Evolutionary conservation across 495 filamentous ascomycete species (phyloP).

Genomic region (Diplogelasinospora grovesii): DNA sequence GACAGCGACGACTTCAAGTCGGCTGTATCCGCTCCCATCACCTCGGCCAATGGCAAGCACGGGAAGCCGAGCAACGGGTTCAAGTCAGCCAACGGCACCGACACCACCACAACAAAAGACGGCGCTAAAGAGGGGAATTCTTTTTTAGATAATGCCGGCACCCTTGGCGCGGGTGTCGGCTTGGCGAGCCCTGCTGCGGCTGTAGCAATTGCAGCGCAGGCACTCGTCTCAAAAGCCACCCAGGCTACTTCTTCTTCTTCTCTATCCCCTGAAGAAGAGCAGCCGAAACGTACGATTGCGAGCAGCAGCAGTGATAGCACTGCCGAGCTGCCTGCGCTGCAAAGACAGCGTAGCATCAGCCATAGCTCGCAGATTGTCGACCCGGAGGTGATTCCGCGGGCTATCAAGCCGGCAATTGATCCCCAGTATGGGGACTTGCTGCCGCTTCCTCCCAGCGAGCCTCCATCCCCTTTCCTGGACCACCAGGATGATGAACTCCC

Average conservation of each 20-base stretch:
- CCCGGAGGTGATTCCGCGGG: slow-evolving; percentile 39
- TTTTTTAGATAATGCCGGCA: slow-evolving; percentile 61
- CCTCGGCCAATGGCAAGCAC: slow-evolving; percentile 17
- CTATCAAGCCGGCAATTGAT: slow-evolving; percentile 51
- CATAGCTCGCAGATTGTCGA: slow-evolving; percentile 35
- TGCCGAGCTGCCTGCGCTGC: background rate
- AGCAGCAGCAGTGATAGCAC: slow-evolving; percentile 10
- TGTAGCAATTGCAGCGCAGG: slow-evolving; percentile 36
- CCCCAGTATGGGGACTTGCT: slow-evolving; percentile 50
- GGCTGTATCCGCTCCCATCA: slow-evolving; percentile 29
- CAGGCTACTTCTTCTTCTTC: slow-evolving; percentile 19
- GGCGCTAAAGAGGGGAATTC: slow-evolving; percentile 36
- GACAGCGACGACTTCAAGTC: slow-evolving; percentile 33
- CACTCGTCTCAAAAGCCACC: slow-evolving; percentile 37
- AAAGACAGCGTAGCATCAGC: slow-evolving; percentile 23
- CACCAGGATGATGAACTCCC: slow-evolving; percentile 33
- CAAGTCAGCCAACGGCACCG: slow-evolving; percentile 15
- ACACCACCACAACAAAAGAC: slow-evolving; percentile 12
- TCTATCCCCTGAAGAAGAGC: slow-evolving; percentile 20
- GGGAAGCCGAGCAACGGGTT: slow-evolving; percentile 29
- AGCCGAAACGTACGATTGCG: no score
- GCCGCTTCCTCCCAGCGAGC: slow-evolving; percentile 46
- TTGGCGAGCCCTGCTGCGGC: slow-evolving; percentile 33
- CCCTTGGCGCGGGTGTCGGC: slow-evolving; percentile 56
- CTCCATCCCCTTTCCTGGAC: slow-evolving; percentile 34